Evolutionary conservation across 1,284 basidiomycete species (phyloP).

Genomic region (Golubevia sp.): DNA sequence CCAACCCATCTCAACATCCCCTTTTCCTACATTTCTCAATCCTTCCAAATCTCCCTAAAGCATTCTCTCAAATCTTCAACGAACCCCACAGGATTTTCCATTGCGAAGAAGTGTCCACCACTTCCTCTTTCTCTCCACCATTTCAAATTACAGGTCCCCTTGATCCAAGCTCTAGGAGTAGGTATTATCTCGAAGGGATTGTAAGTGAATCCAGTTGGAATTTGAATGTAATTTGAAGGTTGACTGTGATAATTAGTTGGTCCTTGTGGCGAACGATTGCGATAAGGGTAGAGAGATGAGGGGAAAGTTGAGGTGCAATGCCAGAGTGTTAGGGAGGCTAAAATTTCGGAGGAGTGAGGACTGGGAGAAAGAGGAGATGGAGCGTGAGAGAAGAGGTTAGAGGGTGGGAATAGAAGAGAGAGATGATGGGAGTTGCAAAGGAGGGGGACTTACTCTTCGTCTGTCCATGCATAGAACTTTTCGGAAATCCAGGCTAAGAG

Average conservation of each 20-base stretch:
- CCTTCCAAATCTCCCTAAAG: too few species aligned
- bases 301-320: constrained; percentile 37
- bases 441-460: constrained; percentile 18
- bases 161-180: constrained; percentile 27
- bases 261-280: constrained; percentile 33
- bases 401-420: too few species aligned
- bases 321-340: constrained; percentile 35
- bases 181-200: constrained; percentile 35
- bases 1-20: too few species aligned
- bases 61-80: constrained; percentile 35
- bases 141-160: constrained; percentile 25
- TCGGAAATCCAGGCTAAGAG: constrained; percentile 41
- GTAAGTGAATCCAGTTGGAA: constrained; percentile 33
- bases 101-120: constrained; percentile 41
- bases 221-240: constrained; percentile 19
- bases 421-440: too few species aligned
- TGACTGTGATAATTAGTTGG: too few species aligned
- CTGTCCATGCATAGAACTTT: constrained; percentile 43
- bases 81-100: constrained; percentile 28
- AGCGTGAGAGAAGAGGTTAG: too few species aligned
- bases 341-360: constrained; percentile 9
- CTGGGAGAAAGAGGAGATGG: too few species aligned
- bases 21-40: too few species aligned
- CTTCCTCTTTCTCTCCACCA: constrained; percentile 24
- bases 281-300: constrained; percentile 40